These are phyloP conservation scores for Podosphaera xanthii DNA, from an alignment of 2,329 filamentous ascomycete species.

Conservation along the genomic window DNA sequence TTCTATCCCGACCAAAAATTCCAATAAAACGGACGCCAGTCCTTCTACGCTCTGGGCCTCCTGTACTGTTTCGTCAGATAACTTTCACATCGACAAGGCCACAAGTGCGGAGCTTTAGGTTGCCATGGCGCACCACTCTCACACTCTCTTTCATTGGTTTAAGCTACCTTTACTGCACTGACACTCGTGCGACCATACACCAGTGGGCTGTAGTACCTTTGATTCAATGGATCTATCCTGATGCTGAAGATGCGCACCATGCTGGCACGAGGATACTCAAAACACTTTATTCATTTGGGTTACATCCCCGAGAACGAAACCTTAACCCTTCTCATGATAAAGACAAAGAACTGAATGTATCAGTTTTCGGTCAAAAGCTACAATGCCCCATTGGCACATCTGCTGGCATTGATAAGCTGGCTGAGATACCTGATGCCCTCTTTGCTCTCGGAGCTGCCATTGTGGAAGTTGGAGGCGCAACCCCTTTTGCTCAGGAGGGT, in stretches of 20 bases:
- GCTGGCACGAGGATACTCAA: slow-evolving; percentile 49
- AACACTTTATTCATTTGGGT: slow-evolving; percentile 44
- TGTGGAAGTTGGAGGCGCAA: slow-evolving; percentile 82
- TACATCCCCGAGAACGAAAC: slow-evolving; percentile 60
- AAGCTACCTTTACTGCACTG: slow-evolving; percentile 47
- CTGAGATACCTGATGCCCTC: slow-evolving; percentile 63
- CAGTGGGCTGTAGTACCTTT: slow-evolving; percentile 42
- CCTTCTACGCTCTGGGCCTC: neutral
- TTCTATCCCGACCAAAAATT: neutral
- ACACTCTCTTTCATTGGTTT: slow-evolving; percentile 21
- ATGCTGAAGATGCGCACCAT: slow-evolving; percentile 85
- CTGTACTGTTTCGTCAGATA: neutral
- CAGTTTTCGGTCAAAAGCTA: slow-evolving; percentile 55
- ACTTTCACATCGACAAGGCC: neutral
- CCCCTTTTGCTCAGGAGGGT: slow-evolving; percentile 65
- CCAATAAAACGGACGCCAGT: neutral
- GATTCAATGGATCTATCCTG: slow-evolving; percentile 42
- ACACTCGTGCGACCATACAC: slow-evolving; percentile 49
- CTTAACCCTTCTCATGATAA: slow-evolving; percentile 9
- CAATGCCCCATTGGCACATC: slow-evolving; percentile 82
- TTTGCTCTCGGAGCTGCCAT: slow-evolving; percentile 68
- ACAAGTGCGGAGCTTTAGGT: slow-evolving; percentile 29
- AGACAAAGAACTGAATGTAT: slow-evolving; percentile 20
- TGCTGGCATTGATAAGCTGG: slow-evolving; percentile 90
- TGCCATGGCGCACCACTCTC: slow-evolving; percentile 30